A percentile compares a stretch with the other conserved stretches of the same genome.
phyloP scores from a whole-genome alignment of 2,329 filamentous ascomycete species.

The Pseudogymnoascus sp. region DNA sequence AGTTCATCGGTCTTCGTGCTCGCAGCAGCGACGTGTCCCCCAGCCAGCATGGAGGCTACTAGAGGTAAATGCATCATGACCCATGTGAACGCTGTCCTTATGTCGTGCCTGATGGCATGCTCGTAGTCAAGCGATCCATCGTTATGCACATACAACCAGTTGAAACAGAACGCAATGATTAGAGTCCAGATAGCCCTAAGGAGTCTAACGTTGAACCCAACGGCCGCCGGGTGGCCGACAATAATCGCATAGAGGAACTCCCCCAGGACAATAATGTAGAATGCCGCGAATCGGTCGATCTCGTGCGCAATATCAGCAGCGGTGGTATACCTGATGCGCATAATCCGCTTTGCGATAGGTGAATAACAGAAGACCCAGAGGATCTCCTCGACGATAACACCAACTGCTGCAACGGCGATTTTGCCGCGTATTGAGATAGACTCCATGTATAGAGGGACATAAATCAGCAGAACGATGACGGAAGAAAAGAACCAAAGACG shows the following conservation, averaged over 20 bases:
- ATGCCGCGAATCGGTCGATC: constrained; percentile 43
- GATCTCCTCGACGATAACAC: constrained; percentile 36
- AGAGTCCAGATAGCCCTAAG: constrained; percentile 42
- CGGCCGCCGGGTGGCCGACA: constrained; percentile 39
- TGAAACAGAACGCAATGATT: constrained; percentile 43
- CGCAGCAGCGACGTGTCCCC: constrained; percentile 39
- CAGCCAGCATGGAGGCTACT: constrained; percentile 39
- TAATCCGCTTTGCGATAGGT: constrained; percentile 36
- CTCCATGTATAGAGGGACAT: constrained; percentile 39
- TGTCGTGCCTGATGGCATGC: constrained; percentile 36
- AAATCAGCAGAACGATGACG: constrained; percentile 35
- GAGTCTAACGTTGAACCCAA: constrained; percentile 38
- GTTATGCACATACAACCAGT: constrained; percentile 43
- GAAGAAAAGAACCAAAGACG: constrained; percentile 38
- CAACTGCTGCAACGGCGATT: constrained; percentile 36
- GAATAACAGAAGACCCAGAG: constrained; percentile 40
- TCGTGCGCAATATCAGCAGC: constrained; percentile 44
- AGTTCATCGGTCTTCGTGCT: constrained; percentile 34
- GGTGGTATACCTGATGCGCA: constrained; percentile 39
- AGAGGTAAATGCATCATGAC: constrained; percentile 40
- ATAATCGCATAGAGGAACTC: constrained; percentile 44
- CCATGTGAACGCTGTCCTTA: constrained; percentile 39
- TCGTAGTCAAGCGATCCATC: constrained; percentile 38
- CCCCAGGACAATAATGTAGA: constrained; percentile 46
- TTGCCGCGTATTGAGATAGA: constrained; percentile 35